phyloP scores from a whole-genome alignment of 1,284 basidiomycete species.

The Ustilago loliicola region DNA sequence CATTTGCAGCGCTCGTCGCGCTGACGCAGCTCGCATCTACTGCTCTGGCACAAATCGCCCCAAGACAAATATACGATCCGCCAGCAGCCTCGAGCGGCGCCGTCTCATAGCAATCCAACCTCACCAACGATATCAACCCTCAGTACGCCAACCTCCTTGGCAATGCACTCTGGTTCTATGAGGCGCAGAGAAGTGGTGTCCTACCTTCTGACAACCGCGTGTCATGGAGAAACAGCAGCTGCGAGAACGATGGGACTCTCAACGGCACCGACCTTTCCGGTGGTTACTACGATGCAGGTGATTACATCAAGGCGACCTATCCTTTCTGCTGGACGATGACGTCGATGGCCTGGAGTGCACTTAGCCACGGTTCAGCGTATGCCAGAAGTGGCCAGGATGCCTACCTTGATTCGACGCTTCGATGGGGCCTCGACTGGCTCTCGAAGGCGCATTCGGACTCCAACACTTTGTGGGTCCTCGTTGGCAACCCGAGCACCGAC shows the following conservation, averaged over 20 bases:
- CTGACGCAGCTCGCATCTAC: constrained; percentile 12
- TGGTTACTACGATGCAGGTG: constrained; percentile 88
- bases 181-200: constrained; percentile 85
- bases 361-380: constrained; percentile 85
- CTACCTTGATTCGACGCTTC: constrained; percentile 80
- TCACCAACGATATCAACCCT: constrained; percentile 43
- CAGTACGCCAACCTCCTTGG: constrained; percentile 87
- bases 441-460: constrained; percentile 87
- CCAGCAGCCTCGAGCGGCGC: constrained; percentile 31
- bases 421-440: constrained; percentile 92
- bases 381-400: constrained; percentile 85
- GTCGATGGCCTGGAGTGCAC: constrained; percentile 87
- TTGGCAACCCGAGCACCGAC: constrained; percentile 79
- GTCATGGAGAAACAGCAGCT: constrained; percentile 86
- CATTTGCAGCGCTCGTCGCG: constrained; percentile 9
- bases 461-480: constrained; percentile 82
- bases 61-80: constrained; percentile 31
- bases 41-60: constrained; percentile 36
- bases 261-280: constrained; percentile 82
- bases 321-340: constrained; percentile 81
- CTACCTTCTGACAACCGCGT: constrained; percentile 81
- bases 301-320: constrained; percentile 80
- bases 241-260: constrained; percentile 81
- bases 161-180: constrained; percentile 87
- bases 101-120: constrained; percentile 34